Conservation (phyloP, 2,329 filamentous ascomycete genomes). For the Golovinomyces cichoracearum region DNA sequence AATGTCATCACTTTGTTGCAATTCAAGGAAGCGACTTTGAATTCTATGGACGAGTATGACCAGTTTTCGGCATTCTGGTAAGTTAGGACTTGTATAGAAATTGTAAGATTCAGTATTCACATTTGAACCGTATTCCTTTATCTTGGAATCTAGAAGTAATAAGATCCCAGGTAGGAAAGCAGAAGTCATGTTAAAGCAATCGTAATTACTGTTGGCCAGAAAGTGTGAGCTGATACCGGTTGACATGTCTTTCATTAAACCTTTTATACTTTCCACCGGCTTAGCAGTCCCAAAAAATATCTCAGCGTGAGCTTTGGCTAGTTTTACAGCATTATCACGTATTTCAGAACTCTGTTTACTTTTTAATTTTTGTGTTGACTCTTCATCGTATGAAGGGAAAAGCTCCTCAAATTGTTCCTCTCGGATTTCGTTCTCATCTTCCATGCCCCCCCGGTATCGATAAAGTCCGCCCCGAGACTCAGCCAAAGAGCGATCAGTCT, state of each 20-base stretch:
- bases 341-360: slow-evolving; percentile 4
- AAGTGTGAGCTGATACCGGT: slow-evolving; percentile 8
- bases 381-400: slow-evolving; percentile 51
- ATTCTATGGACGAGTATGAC: slow-evolving; percentile 43
- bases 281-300: slow-evolving; percentile 13
- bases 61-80: slow-evolving; percentile 48
- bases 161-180: slow-evolving; percentile 40
- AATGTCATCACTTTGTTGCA: slow-evolving; percentile 40
- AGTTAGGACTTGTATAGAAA: slow-evolving; percentile 67
- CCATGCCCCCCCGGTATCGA: slow-evolving; percentile 51
- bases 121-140: slow-evolving; percentile 21
- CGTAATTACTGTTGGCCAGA: slow-evolving; percentile 3
- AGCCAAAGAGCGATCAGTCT: slow-evolving; percentile 48
- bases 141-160: slow-evolving; percentile 36
- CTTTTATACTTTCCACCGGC: slow-evolving; percentile 10
- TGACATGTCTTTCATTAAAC: slow-evolving; percentile 11
- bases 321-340: slow-evolving; percentile 21
- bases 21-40: slow-evolving; percentile 42
- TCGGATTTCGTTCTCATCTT: slow-evolving; percentile 50
- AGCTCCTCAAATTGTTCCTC: slow-evolving; percentile 51
- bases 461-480: slow-evolving; percentile 55
- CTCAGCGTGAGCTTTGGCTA: slow-evolving; percentile 32
- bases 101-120: slow-evolving; percentile 35
- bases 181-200: slow-evolving; percentile 20
- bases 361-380: slow-evolving; percentile 6